phyloP scores from a whole-genome alignment of 441 rosid genomes.

The Gossypium aridum region DNA sequence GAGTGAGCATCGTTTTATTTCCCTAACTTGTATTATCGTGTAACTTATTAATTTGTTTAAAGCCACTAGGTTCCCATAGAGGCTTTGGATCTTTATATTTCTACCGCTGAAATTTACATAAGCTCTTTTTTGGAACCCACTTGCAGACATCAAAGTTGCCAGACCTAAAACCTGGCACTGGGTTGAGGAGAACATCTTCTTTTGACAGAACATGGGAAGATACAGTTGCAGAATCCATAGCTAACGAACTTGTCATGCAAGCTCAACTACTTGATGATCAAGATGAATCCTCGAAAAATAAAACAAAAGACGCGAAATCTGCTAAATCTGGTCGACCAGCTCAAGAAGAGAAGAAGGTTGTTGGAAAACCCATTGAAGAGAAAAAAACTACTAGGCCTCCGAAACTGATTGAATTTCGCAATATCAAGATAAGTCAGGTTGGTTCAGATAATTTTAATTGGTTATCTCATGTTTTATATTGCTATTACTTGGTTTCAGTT shows the following conservation, averaged over 20 bases:
- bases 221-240: constrained; percentile 88
- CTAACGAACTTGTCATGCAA: constrained; percentile 74
- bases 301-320: constrained; percentile 54
- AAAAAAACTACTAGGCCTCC: constrained; percentile 75
- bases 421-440: constrained; percentile 97
- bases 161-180: constrained; percentile 37
- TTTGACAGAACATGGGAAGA: constrained; percentile 97
- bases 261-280: constrained; percentile 42
- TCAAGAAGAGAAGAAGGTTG: constrained; percentile 77
- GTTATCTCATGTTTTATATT: constrained; percentile 3
- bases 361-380: constrained; percentile 52
- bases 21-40: constrained; percentile 4
- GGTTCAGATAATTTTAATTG: constrained; percentile 9
- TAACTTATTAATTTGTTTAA: background rate
- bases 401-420: constrained; percentile 78
- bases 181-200: constrained; percentile 88
- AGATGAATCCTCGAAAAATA: constrained; percentile 69
- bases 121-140: constrained; percentile 1
- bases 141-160: constrained; percentile 34
- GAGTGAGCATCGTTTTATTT: constrained; percentile 29
- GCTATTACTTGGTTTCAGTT: constrained; percentile 3
- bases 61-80: background rate
- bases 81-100: background rate
- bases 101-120: background rate
- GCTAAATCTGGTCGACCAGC: constrained; percentile 70